Evolutionary conservation across 2,329 filamentous ascomycete species (phyloP).

Genomic region (Colletotrichum magnum): DNA sequence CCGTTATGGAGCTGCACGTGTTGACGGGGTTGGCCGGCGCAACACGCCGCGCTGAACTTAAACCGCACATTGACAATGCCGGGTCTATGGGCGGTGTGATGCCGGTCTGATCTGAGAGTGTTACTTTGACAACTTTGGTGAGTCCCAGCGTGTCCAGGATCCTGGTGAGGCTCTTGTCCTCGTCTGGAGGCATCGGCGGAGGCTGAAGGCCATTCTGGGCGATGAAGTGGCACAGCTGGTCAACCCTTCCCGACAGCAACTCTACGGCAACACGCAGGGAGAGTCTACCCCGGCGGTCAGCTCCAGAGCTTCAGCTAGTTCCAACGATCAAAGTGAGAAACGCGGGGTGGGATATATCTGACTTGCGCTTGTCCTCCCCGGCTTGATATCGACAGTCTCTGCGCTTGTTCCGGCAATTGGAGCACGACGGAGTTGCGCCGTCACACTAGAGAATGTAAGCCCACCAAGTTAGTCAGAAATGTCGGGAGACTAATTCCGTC

Average conservation of each 20-base stretch:
- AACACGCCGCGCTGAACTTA: too few relatives aligned
- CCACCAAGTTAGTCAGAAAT: background rate
- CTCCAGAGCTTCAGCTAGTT: background rate
- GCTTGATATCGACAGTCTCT: slow-evolving; percentile 27
- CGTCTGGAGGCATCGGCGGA: slow-evolving; percentile 50
- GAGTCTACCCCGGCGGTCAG: background rate
- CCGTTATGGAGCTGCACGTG: background rate
- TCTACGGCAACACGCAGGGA: slow-evolving; percentile 34
- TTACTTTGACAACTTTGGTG: background rate
- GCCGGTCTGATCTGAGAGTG: background rate
- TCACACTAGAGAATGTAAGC: slow-evolving; percentile 15
- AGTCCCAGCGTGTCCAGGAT: slow-evolving; percentile 28
- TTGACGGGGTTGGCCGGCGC: too few relatives aligned
- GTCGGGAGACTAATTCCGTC: background rate
- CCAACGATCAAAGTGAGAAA: background rate
- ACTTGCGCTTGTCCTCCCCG: slow-evolving; percentile 36
- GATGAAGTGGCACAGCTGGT: slow-evolving; percentile 54
- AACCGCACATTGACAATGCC: background rate
- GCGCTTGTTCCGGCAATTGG: slow-evolving; percentile 24
- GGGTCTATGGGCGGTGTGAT: slow-evolving; percentile 3
- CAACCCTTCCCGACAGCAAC: slow-evolving; percentile 22
- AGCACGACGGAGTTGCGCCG: slow-evolving; percentile 23
- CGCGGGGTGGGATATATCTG: background rate
- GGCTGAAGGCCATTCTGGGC: slow-evolving; percentile 54
- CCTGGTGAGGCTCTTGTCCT: slow-evolving; percentile 28